Evolutionary conservation across 2,329 filamentous ascomycete species (phyloP).

Genomic region (Tolypocladium cylindrosporum): DNA sequence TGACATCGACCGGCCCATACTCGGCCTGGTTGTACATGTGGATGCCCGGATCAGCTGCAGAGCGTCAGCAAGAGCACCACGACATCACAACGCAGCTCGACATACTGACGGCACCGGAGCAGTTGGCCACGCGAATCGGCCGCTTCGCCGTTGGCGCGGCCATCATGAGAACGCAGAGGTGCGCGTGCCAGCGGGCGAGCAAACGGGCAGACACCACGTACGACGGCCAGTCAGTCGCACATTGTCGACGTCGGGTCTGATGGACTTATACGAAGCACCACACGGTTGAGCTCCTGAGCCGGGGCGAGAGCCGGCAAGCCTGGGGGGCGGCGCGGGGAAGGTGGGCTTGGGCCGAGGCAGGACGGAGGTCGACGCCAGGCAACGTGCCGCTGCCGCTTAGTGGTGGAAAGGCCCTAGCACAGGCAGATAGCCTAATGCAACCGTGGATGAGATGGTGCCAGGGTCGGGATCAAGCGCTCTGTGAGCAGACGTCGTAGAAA

Average conservation of each 20-base stretch:
- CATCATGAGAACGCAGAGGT: not conserved
- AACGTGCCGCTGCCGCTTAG: too few species aligned
- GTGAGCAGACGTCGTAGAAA: too few species aligned
- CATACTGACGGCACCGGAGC: slow-evolving; percentile 13
- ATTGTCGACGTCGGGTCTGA: not conserved
- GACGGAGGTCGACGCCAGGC: too few species aligned
- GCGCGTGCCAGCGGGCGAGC: not conserved
- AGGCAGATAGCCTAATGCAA: too few species aligned
- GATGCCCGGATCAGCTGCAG: slow-evolving; percentile 9
- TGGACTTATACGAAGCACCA: not conserved
- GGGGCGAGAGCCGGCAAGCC: not conserved
- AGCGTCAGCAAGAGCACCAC: not conserved
- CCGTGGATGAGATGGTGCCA: too few species aligned
- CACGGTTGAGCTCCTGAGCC: not conserved
- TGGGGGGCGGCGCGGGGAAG: not conserved
- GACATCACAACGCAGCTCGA: not conserved
- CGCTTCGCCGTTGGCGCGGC: slow-evolving; percentile 1
- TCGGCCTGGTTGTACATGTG: slow-evolving; percentile 20
- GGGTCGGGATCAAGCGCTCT: too few species aligned
- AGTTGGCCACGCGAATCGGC: slow-evolving; percentile 14
- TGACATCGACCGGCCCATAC: slow-evolving; percentile 31
- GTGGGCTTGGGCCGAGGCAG: not conserved
- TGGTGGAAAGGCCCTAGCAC: too few species aligned
- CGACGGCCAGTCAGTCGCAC: not conserved
- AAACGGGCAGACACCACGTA: not conserved